Conservation (phyloP, 148 eudicot genomes). For the Cornus kousa region DNA sequence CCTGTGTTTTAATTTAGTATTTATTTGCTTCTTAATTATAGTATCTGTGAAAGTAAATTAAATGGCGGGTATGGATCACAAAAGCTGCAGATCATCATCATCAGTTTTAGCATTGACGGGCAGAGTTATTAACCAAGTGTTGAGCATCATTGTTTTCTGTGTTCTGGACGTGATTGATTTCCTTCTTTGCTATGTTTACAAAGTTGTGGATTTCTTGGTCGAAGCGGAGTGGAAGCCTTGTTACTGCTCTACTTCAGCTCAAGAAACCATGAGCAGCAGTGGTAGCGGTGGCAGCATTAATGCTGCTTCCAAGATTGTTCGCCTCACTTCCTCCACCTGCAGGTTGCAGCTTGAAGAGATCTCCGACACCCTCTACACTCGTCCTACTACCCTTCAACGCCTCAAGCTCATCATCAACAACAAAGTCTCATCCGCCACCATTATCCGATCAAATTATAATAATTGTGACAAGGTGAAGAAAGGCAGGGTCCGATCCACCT, state of each 20-base stretch:
- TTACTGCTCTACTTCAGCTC: constrained; percentile 49
- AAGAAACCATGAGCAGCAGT: too few relatives aligned
- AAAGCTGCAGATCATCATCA: constrained; percentile 5
- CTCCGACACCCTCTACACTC: constrained; percentile 81
- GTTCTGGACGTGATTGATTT: constrained; percentile 62
- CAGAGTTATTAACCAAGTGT: constrained; percentile 37
- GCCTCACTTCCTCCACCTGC: constrained; percentile 29
- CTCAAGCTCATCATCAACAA: too few relatives aligned
- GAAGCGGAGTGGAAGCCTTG: constrained; percentile 88
- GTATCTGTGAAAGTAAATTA: too few relatives aligned
- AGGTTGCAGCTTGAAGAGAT: constrained; percentile 73
- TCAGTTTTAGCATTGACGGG: constrained; percentile 29
- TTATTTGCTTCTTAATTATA: too few relatives aligned
- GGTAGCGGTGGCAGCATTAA: too few relatives aligned
- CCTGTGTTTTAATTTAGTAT: too few relatives aligned
- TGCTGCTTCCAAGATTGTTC: constrained; percentile 52
- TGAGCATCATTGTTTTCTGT: constrained; percentile 64
- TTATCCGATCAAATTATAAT: too few relatives aligned
- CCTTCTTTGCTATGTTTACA: constrained; percentile 55
- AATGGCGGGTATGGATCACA: too few relatives aligned
- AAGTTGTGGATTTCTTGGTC: constrained; percentile 48
- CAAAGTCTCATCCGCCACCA: too few relatives aligned
- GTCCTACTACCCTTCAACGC: constrained; percentile 32
- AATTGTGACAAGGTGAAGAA: constrained; percentile 9
- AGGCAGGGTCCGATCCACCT: too few relatives aligned